A percentile compares a stretch with the other conserved stretches of the same genome.
These are phyloP conservation scores for Populus trichocarpa DNA, from an alignment of 441 rosid genomes.

Conservation along the genomic window DNA sequence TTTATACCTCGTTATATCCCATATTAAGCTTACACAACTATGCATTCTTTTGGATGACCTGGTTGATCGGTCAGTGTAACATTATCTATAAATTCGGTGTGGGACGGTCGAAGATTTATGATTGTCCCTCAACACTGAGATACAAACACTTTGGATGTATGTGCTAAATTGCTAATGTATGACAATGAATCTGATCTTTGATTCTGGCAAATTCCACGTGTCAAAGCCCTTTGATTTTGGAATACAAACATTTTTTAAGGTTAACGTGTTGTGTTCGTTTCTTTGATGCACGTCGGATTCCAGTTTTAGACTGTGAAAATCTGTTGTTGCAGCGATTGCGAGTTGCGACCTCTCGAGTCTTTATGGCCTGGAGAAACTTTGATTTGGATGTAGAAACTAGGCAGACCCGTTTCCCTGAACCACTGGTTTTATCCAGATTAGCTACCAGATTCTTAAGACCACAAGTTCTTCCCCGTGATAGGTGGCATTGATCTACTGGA, in stretches of 20 bases:
- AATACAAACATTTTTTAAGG: neutral
- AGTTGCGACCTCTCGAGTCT: too few species aligned
- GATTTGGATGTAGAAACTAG: too few species aligned
- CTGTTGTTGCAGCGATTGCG: too few species aligned
- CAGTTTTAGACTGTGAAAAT: neutral
- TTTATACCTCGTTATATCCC: neutral
- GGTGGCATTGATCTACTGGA: slow-evolving; percentile 6
- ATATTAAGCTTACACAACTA: neutral
- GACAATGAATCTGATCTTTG: neutral
- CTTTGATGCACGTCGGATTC: neutral
- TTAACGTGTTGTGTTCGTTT: neutral
- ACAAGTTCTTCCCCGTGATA: neutral
- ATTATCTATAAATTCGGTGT: neutral
- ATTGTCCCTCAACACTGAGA: neutral
- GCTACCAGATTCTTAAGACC: neutral
- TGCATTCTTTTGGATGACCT: slow-evolving; percentile 9
- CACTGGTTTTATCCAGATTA: neutral
- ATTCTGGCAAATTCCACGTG: neutral
- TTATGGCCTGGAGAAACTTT: too few species aligned
- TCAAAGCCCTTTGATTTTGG: neutral
- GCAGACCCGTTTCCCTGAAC: neutral
- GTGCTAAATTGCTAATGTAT: neutral
- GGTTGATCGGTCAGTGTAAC: slow-evolving; percentile 2
- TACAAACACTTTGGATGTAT: neutral
- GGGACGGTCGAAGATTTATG: neutral